Conservation (phyloP, 2,329 filamentous ascomycete genomes). For the Coniochaeta ligniaria region DNA sequence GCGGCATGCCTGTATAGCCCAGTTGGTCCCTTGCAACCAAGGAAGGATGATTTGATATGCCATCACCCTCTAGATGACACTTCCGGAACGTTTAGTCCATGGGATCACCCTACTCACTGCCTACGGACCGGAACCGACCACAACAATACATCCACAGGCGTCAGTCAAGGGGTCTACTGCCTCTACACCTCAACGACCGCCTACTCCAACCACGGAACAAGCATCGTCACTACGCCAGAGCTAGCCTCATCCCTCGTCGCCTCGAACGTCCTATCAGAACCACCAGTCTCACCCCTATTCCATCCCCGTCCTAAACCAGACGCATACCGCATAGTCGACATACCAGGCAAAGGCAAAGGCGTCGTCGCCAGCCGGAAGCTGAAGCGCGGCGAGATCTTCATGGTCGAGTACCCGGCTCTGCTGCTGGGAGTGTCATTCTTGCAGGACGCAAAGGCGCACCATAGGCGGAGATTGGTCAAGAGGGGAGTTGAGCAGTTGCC, state of each 20-base stretch:
- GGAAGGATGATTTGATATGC: background rate
- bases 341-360: slow-evolving; percentile 24
- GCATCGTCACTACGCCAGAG: background rate
- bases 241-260: background rate
- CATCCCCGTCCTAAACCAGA: background rate
- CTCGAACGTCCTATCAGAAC: background rate
- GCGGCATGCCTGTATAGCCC: background rate
- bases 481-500: slow-evolving; percentile 11
- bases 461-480: slow-evolving; percentile 14
- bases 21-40: background rate
- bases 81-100: background rate
- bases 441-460: slow-evolving; percentile 10
- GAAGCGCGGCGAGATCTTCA: slow-evolving; percentile 23
- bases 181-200: background rate
- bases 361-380: slow-evolving; percentile 24
- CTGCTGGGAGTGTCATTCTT: slow-evolving; percentile 11
- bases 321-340: slow-evolving; percentile 19
- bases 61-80: background rate
- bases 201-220: background rate
- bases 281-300: background rate
- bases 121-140: background rate
- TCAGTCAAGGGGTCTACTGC: background rate
- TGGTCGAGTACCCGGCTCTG: slow-evolving; percentile 25
- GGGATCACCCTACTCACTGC: background rate
- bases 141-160: background rate